Conservation (phyloP, 306 rosid genomes). For the Dryas alaskensis region DNA sequence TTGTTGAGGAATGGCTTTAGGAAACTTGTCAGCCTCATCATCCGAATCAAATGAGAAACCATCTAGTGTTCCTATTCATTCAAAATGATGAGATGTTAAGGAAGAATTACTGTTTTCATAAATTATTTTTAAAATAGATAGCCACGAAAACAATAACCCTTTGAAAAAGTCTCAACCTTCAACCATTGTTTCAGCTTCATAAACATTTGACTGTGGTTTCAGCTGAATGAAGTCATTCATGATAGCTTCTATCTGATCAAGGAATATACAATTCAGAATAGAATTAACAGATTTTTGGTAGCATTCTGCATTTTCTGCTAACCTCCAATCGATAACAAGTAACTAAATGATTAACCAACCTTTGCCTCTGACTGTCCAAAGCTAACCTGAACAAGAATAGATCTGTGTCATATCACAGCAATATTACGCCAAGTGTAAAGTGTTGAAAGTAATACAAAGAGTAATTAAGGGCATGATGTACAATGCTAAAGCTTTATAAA, state of each 20-base stretch:
- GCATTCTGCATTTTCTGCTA: conserved; percentile 11
- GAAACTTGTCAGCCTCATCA: conserved; percentile 70
- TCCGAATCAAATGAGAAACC: conserved; percentile 93
- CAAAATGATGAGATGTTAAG: conserved; percentile 25
- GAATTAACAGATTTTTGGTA: neutral
- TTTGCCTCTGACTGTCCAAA: conserved; percentile 94
- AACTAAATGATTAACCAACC: conserved; percentile 44
- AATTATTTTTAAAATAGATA: neutral
- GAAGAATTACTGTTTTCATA: conserved; percentile 8
- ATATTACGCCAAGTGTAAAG: neutral
- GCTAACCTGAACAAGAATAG: conserved; percentile 70
- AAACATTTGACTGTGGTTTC: conserved; percentile 68
- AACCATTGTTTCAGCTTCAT: conserved; percentile 96
- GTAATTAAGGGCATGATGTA: conserved; percentile 22
- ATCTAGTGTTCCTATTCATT: conserved; percentile 79
- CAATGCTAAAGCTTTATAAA: conserved; percentile 27
- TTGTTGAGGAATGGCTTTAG: conserved; percentile 46
- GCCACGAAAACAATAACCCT: conserved; percentile 14
- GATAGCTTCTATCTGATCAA: conserved; percentile 81
- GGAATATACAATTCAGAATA: conserved; percentile 22
- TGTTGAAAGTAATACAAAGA: too few species aligned
- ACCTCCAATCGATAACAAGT: conserved; percentile 14
- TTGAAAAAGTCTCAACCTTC: conserved; percentile 59
- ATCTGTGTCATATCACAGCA: conserved; percentile 23
- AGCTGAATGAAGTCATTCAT: conserved; percentile 96